A percentile compares a stretch with the other conserved stretches of the same genome.
Evolutionary conservation across 2,329 filamentous ascomycete genomes (phyloP).

Genomic region (Aureobasidium leucospermi): DNA sequence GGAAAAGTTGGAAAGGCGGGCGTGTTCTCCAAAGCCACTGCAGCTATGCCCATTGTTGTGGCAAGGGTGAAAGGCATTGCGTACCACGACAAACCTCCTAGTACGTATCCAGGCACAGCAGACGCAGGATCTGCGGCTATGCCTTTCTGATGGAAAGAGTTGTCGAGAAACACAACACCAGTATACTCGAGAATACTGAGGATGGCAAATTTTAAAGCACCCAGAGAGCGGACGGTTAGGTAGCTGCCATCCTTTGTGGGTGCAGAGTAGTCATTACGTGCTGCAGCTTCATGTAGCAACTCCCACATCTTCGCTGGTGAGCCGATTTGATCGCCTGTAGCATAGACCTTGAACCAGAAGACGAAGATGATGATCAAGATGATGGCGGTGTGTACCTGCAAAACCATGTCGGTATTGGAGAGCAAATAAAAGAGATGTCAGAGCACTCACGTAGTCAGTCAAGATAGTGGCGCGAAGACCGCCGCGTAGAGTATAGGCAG

Average conservation of each 20-base stretch:
- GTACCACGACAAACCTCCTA: conserved; percentile 23
- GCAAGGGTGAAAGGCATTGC: conserved; percentile 23
- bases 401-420: not conserved
- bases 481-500: conserved; percentile 23
- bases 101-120: conserved; percentile 20
- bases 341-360: conserved; percentile 20
- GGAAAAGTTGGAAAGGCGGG: conserved; percentile 18
- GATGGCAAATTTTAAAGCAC: not conserved
- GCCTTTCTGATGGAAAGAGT: conserved; percentile 20
- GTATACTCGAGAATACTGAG: not conserved
- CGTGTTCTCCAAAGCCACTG: conserved; percentile 17
- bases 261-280: conserved; percentile 18
- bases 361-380: conserved; percentile 21
- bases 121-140: conserved; percentile 21
- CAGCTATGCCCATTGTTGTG: conserved; percentile 23
- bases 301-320: conserved; percentile 22
- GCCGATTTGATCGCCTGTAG: conserved; percentile 18
- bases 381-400: conserved; percentile 19
- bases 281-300: conserved; percentile 20
- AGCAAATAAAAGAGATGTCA: too few relatives aligned
- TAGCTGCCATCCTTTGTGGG: conserved; percentile 20
- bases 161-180: not conserved
- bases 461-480: conserved; percentile 23
- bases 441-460: conserved; percentile 17
- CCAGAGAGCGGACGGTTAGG: conserved; percentile 16